Conservation (phyloP, 371 early-diverging fungal species). For the Catenaria anguillulae region DNA sequence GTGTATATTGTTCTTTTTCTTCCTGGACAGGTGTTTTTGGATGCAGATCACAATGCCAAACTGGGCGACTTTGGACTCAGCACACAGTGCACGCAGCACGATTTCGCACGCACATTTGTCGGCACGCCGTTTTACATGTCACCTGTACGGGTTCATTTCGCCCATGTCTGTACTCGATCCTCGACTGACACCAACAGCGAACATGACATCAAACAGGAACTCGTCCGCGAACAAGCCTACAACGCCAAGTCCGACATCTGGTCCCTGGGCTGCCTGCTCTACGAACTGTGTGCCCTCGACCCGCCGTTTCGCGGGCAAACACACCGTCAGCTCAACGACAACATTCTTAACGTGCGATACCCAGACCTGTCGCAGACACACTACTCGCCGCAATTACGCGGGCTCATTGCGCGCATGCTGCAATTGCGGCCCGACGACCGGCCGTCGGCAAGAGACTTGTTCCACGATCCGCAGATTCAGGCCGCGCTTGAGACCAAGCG, state of each 20-base stretch:
- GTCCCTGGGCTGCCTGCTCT: conserved; percentile 52
- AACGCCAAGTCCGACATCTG: conserved; percentile 52
- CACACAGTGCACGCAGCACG: conserved; percentile 21
- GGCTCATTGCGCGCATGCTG: conserved; percentile 32
- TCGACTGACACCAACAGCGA: too few relatives aligned
- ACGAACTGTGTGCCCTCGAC: conserved; percentile 51
- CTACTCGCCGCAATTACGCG: conserved; percentile 33
- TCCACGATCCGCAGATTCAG: conserved; percentile 15
- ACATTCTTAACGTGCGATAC: conserved; percentile 34
- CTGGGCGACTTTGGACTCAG: conserved; percentile 58
- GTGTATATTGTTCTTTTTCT: not conserved
- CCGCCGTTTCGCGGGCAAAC: conserved; percentile 50
- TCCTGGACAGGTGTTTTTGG: conserved; percentile 27
- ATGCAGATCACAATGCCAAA: conserved; percentile 41
- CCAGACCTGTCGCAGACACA: conserved; percentile 24
- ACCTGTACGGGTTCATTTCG: conserved; percentile 38
- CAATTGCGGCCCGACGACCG: conserved; percentile 16
- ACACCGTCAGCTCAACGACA: conserved; percentile 29
- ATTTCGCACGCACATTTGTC: conserved; percentile 51
- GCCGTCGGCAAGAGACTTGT: conserved; percentile 20
- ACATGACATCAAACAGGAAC: too few relatives aligned
- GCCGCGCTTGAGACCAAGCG: conserved; percentile 11
- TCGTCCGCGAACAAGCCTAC: conserved; percentile 40
- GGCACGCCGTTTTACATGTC: conserved; percentile 65
- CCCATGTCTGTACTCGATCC: too few relatives aligned